Evolutionary conservation across 1,284 basidiomycete species (phyloP).

Genomic region (Ceratobasidium sp.): DNA sequence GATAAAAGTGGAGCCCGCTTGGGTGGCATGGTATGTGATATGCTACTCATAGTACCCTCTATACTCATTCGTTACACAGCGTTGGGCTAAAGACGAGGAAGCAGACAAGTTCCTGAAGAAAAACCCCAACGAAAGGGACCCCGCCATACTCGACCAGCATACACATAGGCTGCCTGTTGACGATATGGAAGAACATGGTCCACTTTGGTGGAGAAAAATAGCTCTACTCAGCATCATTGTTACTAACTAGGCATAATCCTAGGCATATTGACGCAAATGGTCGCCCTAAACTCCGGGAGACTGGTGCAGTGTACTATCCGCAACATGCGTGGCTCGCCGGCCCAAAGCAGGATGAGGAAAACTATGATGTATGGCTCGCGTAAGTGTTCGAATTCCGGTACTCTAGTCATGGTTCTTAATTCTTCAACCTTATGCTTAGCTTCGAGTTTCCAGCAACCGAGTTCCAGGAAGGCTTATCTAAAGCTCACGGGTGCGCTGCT

Average conservation of each 20-base stretch:
- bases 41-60: background rate
- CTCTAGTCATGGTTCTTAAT: background rate
- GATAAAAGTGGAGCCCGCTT: background rate
- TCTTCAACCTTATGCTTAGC: background rate
- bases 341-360: background rate
- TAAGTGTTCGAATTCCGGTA: background rate
- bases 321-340: conserved; percentile 25
- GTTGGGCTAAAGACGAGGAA: conserved; percentile 8
- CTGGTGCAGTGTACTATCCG: conserved; percentile 17
- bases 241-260: no score
- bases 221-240: no score
- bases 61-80: background rate
- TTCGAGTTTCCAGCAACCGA: conserved; percentile 21
- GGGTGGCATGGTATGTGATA: conserved; percentile 26
- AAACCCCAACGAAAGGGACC: background rate
- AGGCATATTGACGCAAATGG: background rate
- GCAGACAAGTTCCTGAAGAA: background rate
- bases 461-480: conserved; percentile 2
- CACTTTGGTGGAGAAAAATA: background rate
- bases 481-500: conserved; percentile 2
- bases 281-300: background rate
- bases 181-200: conserved; percentile 16
- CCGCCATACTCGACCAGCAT: background rate
- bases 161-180: background rate
- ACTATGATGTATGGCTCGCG: conserved; percentile 24